Percentiles rank a stretch among this genome's conserved stretches.
Conservation (phyloP, 257 asterid genomes). For the Solanum sitiens region DNA sequence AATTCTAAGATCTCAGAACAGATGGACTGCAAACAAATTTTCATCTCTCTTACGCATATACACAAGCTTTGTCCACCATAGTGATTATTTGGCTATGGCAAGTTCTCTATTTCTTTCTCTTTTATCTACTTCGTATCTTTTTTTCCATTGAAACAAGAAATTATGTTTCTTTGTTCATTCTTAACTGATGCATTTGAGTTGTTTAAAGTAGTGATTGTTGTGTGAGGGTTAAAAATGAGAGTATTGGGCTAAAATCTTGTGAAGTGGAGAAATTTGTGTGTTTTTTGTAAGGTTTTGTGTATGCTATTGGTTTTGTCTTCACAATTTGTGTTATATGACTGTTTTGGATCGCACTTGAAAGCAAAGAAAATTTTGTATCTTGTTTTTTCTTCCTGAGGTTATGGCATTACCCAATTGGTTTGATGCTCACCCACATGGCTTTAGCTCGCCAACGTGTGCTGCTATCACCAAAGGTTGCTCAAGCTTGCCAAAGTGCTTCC, state of each 20-base stretch:
- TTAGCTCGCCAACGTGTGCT: background rate
- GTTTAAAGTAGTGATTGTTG: background rate
- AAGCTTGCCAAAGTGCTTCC: background rate
- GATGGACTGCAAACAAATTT: background rate
- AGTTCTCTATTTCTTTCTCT: background rate
- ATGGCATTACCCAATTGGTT: background rate
- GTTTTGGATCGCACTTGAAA: background rate
- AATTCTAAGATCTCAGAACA: background rate
- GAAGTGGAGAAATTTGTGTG: background rate
- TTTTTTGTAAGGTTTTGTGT: background rate
- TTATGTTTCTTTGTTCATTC: background rate
- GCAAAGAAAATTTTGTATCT: background rate
- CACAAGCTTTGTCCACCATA: background rate
- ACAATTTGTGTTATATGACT: background rate
- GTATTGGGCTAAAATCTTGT: background rate
- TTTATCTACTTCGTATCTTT: background rate
- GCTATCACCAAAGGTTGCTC: background rate
- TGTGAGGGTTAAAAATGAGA: background rate
- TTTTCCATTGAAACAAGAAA: background rate
- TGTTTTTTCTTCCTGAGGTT: background rate
- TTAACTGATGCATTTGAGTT: background rate
- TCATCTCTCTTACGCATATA: background rate
- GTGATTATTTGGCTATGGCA: background rate
- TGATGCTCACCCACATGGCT: background rate
- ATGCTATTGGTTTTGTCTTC: background rate